Base-by-base conservation (phyloP, 116 monocot species). In the Cymodocea nodosa region DNA sequence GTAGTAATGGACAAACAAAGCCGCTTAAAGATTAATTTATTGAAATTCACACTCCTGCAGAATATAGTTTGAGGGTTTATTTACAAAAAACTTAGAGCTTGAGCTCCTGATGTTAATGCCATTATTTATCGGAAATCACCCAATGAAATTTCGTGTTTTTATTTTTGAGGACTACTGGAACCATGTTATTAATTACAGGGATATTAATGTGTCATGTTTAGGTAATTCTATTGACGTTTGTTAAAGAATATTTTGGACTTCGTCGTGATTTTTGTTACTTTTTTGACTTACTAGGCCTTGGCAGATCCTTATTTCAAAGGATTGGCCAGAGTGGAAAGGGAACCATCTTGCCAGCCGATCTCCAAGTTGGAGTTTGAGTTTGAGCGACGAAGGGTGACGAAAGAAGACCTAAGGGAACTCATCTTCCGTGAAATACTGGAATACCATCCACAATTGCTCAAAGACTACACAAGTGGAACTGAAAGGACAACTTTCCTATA, bases 301-400 rank as follows among this genome's bases (percentile, higher is more conserved):
- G 81, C 77, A 18, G 85, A 95, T 79, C 85, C 90, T 35, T 95
- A 95, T 64, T 95, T 95, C 49, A 87, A 80, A 67, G 95, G 90
- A 10, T 73, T 95, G 65, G 79, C 90, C 20, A 95, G 78, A 70
- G 81, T 85, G 74, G 90, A 90, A 53, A 81, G 87, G 51, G 94
- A 95, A 59, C 94, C 90, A 59, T 85, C 90, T 59, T 83, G 85
- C 62, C 90, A 83, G 51, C 85, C 85, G 37, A 85, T 90, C 20
- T 69, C 81, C 8, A 95, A 95, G 73, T 71, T 95, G 60, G 95
- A 95, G 56, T 95, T 95, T 70, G 95, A 95, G 74, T 90, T 95
- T 75, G 95, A 95, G 60, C 76, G 83, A 1, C 77, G 78, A 69
- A 87, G 77, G 55, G 79, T 95, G 24, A 90, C 85, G 1, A 87